Evolutionary conservation across 441 rosid species (phyloP).

Genomic region (Capsella rubella): DNA sequence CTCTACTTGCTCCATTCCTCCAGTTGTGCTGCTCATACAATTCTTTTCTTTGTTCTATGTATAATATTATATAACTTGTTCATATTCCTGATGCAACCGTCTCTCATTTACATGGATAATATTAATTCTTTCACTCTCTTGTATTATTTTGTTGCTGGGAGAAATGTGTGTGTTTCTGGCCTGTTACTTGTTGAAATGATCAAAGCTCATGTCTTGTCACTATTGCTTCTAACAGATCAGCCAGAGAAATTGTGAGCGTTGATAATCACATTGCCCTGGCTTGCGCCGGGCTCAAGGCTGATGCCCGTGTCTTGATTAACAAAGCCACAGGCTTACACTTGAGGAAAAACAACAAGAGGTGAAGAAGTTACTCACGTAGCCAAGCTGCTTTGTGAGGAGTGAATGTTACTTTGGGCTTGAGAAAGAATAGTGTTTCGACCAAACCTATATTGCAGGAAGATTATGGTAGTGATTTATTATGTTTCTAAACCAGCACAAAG

Average conservation of each 20-base stretch:
- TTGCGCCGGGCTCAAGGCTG: conserved; percentile 94
- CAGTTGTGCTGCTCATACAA: no score
- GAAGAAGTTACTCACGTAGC: conserved; percentile 35
- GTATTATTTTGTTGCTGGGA: no score
- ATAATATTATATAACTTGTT: no score
- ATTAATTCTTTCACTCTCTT: background rate
- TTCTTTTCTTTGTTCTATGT: no score
- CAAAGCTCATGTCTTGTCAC: background rate
- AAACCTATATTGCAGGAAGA: background rate
- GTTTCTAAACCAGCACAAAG: background rate
- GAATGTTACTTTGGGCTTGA: background rate
- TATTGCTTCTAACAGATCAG: conserved; percentile 57
- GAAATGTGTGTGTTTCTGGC: background rate
- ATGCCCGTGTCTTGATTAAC: conserved; percentile 85
- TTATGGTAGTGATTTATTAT: background rate
- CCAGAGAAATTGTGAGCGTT: conserved; percentile 83
- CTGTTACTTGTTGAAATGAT: background rate
- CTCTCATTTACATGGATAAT: no score
- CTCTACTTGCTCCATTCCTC: no score
- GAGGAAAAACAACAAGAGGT: conserved; percentile 67
- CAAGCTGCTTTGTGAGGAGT: background rate
- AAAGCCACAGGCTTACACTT: conserved; percentile 85
- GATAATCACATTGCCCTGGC: conserved; percentile 88
- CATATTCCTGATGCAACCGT: no score
- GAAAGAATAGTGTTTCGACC: background rate